Conservation (phyloP, 305 asterid species). For the Ruellia speciosa region DNA sequence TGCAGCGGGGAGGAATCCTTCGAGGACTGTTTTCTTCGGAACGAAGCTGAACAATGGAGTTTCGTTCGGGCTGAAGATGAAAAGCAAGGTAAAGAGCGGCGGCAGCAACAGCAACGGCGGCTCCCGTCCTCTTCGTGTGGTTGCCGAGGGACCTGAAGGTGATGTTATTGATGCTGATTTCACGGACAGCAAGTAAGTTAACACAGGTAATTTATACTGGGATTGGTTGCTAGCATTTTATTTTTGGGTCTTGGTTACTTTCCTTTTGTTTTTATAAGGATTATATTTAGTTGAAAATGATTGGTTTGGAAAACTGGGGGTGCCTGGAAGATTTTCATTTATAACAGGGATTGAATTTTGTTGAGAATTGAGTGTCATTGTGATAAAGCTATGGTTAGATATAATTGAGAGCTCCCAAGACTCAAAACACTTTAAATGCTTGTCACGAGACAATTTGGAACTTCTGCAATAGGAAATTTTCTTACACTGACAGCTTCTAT, state of each 20-base stretch:
- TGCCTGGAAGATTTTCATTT: background rate
- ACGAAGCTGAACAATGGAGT: conserved; percentile 29
- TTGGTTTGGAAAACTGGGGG: too few species aligned
- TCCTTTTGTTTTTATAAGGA: conserved; percentile 17
- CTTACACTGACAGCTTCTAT: too few species aligned
- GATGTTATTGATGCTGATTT: conserved; percentile 97
- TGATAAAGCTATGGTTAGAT: background rate
- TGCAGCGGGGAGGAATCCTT: conserved; percentile 15
- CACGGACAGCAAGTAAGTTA: conserved; percentile 74
- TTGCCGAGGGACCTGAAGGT: conserved; percentile 82
- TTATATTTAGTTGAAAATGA: too few species aligned
- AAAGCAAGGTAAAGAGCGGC: conserved; percentile 27
- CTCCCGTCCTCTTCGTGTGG: conserved; percentile 45
- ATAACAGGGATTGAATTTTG: conserved; percentile 7
- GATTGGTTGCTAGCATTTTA: background rate
- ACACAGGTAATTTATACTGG: conserved; percentile 2
- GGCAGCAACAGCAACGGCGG: too few species aligned
- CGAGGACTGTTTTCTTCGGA: conserved; percentile 47
- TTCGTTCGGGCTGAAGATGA: conserved; percentile 39
- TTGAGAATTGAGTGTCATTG: background rate
- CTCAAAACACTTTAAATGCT: background rate
- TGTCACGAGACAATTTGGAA: background rate
- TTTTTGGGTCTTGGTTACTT: conserved; percentile 6
- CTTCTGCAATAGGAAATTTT: background rate
- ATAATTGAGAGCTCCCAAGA: too few species aligned